Percentiles rank a stretch among this genome's conserved stretches.
These are phyloP conservation scores for Nothomitra cinnamomea DNA, from an alignment of 2,329 filamentous ascomycete species.

Conservation along the genomic window DNA sequence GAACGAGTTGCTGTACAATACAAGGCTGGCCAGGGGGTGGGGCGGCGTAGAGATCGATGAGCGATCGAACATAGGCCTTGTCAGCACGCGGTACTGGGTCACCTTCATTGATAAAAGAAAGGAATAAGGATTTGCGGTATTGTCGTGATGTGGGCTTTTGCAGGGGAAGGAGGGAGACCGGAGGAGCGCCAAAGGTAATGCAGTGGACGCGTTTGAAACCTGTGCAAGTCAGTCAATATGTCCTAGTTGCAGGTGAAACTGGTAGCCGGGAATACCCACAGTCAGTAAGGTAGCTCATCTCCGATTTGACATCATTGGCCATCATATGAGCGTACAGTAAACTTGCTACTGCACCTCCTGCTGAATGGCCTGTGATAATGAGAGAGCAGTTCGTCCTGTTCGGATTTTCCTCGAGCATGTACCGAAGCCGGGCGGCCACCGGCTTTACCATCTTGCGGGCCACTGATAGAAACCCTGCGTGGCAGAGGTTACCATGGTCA, in stretches of 20 bases:
- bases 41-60: conserved; percentile 52
- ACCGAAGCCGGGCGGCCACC: conserved; percentile 51
- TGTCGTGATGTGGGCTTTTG: conserved; percentile 31
- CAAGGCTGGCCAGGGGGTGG: conserved; percentile 32
- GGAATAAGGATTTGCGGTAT: conserved; percentile 53
- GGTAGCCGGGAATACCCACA: conserved; percentile 17
- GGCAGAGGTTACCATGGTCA: conserved; percentile 59
- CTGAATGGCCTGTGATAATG: conserved; percentile 72
- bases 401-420: conserved; percentile 56
- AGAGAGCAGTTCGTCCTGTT: conserved; percentile 48
- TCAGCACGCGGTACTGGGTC: conserved; percentile 68
- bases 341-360: conserved; percentile 67
- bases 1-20: not conserved
- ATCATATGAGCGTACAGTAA: conserved; percentile 75
- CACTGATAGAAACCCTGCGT: conserved; percentile 62
- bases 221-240: not conserved
- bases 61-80: conserved; percentile 53
- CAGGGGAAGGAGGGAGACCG: conserved; percentile 54
- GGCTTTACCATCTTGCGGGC: conserved; percentile 59
- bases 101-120: conserved; percentile 71
- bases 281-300: conserved; percentile 50
- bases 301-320: conserved; percentile 37
- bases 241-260: not conserved
- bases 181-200: conserved; percentile 71
- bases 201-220: conserved; percentile 66